Evolutionary conservation across 2,329 filamentous ascomycete species (phyloP), one percentile per base, ranked within the genome.

Genomic region (Stachybotrys chartarum): DNA sequence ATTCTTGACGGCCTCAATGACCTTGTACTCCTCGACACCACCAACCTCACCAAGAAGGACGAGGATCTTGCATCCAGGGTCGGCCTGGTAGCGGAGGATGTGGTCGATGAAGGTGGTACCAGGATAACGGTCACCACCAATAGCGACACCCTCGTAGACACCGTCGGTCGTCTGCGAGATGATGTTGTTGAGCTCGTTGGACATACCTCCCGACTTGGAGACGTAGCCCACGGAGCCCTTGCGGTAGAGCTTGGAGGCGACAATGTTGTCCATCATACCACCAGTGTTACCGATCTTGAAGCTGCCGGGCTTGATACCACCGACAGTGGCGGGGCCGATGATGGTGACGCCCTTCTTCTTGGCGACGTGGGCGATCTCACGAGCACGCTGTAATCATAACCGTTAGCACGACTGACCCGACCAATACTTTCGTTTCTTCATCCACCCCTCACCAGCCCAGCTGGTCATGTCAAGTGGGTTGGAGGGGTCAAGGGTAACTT

Each of bases 221-320:
- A 99, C 94, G 77, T 99, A 99, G 68, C 91, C 94, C 64, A 99
- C 92, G 66, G 94, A 97, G 68, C 94, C 94, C 80, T 94, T 94
- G 78, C 94, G 93, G 87, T 99, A 99, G 59, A 99, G 90, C 87
- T 99, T 99, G 74, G 94, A 97, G 66, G 94, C 91, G 62, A 99
- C 94, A 69, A 99, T 99, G 85, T 99, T 99, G 85, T 99, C 94
- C 94, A 99, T 99, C 94, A 99, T 99, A 77, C 94, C 94, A 84
- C 94, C 94, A 68, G 94, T 99, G 85, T 99, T 99, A 75, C 94
- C 94, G 63, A 99, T 99, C 86, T 97, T 99, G 89, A 93, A 99
- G 74, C 90, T 90, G 75, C 94, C 94, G 60, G 94, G 94, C 86
- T 97, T 99, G 81, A 99, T 97, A 70, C 94, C 94, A 85, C 94